Evolutionary conservation across 2,329 filamentous ascomycete species (phyloP).

Genomic region (Colletotrichum cuscutae): DNA sequence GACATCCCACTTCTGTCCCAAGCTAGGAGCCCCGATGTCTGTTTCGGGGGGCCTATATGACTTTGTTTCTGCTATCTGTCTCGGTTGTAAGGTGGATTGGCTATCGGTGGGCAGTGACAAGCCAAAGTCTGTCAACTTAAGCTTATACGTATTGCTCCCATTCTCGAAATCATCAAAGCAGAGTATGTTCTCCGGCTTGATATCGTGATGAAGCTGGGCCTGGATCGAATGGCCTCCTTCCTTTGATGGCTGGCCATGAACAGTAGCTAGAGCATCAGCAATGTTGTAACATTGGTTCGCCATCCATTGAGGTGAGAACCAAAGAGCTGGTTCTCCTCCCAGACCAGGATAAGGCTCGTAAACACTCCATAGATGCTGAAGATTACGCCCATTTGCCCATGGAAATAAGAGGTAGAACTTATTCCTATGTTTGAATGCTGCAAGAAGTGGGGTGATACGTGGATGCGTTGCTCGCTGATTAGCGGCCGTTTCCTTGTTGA

Average conservation of each 20-base stretch:
- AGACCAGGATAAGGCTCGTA: neutral
- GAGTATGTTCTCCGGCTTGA: neutral
- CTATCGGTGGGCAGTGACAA: neutral
- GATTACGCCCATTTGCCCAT: neutral
- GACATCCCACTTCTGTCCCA: neutral
- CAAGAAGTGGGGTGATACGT: neutral
- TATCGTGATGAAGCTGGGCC: neutral
- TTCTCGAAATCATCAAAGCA: neutral
- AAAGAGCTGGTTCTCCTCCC: rapidly evolving
- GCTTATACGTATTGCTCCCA: neutral
- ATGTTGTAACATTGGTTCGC: neutral
- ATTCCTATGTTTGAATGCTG: neutral
- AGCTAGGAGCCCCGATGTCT: neutral
- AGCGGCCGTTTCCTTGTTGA: neutral
- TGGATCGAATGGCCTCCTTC: neutral
- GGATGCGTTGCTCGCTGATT: neutral
- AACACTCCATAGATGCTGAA: neutral
- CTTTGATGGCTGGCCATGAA: neutral
- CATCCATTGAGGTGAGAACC: neutral
- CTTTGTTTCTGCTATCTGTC: neutral
- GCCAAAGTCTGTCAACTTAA: neutral
- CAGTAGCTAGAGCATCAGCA: neutral
- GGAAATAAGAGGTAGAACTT: neutral
- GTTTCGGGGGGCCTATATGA: neutral
- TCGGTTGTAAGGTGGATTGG: neutral